These are phyloP conservation scores for Neurospora sp. DNA, from an alignment of 495 filamentous ascomycete species.

Conservation along the genomic window DNA sequence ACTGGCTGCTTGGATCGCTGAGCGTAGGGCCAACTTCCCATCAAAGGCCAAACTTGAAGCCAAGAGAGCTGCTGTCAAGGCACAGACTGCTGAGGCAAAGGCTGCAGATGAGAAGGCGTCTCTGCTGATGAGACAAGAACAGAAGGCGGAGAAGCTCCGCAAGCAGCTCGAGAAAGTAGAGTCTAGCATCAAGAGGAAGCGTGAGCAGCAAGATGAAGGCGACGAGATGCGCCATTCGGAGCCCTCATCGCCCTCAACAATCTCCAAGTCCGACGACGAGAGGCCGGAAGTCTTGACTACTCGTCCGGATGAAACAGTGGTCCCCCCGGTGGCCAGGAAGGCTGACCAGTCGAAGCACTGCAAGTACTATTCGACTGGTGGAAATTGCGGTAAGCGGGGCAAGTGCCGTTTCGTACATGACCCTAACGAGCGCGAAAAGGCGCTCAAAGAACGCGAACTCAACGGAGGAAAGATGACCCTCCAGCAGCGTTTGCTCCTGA, in stretches of 20 bases:
- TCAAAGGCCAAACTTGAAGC: not conserved
- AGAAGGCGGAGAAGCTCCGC: constrained; percentile 39
- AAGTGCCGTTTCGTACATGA: constrained; percentile 56
- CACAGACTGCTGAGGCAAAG: constrained; percentile 18
- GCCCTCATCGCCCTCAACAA: constrained; percentile 29
- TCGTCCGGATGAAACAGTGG: constrained; percentile 23
- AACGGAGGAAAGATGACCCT: constrained; percentile 48
- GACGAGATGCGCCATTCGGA: constrained; percentile 41
- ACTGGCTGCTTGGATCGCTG: not conserved
- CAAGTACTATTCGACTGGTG: constrained; percentile 51
- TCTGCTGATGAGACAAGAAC: constrained; percentile 31
- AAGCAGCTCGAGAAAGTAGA: constrained; percentile 42
- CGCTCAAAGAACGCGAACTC: constrained; percentile 39
- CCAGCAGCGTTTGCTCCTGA: constrained; percentile 42
- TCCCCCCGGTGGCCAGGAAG: constrained; percentile 35
- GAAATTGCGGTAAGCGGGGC: constrained; percentile 52
- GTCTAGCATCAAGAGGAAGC: constrained; percentile 46
- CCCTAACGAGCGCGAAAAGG: constrained; percentile 40
- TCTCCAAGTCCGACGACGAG: constrained; percentile 31
- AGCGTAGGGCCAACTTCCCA: not conserved
- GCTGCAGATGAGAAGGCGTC: constrained; percentile 8
- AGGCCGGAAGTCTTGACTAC: constrained; percentile 39
- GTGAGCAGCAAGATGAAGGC: constrained; percentile 45
- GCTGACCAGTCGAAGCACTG: constrained; percentile 45
- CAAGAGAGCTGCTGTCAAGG: constrained; percentile 3